A percentile compares a stretch with the other conserved stretches of the same genome.
phyloP scores from a whole-genome alignment of 352 stramenopile species.

The Pythium monospermum region DNA sequence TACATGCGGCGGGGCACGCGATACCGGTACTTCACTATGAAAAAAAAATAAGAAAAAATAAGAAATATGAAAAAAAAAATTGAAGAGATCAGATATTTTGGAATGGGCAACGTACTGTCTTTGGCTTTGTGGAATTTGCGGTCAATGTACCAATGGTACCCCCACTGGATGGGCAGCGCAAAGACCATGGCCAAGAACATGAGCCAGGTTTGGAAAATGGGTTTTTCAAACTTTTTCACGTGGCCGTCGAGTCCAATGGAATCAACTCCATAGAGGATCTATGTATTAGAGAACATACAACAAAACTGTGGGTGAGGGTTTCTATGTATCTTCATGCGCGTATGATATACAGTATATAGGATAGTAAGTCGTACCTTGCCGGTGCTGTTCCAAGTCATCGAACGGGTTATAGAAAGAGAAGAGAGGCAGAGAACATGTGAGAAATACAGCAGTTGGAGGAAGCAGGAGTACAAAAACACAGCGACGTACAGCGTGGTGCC shows the following conservation, averaged over 20 bases:
- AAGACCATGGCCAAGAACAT: slow-evolving; percentile 97
- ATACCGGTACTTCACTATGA: slow-evolving; percentile 62
- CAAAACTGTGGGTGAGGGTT: too few relatives aligned
- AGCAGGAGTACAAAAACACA: not conserved
- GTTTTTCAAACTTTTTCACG: slow-evolving; percentile 92
- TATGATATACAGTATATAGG: not conserved
- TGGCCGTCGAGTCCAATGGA: slow-evolving; percentile 83
- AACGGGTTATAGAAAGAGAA: too few relatives aligned
- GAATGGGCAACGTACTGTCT: slow-evolving; percentile 44
- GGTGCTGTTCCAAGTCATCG: too few relatives aligned
- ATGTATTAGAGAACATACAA: slow-evolving; percentile 6
- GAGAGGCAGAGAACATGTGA: too few relatives aligned
- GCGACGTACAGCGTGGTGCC: slow-evolving; percentile 74
- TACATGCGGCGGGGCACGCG: slow-evolving; percentile 91
- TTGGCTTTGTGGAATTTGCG: slow-evolving; percentile 56
- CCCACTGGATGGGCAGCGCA: slow-evolving; percentile 90
- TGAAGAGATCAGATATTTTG: too few relatives aligned
- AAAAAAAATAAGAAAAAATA: too few relatives aligned
- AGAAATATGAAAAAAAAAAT: too few relatives aligned
- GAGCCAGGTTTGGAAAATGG: slow-evolving; percentile 94
- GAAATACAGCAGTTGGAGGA: not conserved
- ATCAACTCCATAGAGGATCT: slow-evolving; percentile 93
- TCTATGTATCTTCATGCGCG: not conserved
- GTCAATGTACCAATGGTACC: slow-evolving; percentile 76
- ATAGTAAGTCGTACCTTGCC: slow-evolving; percentile 46